A percentile compares a stretch with the other conserved stretches of the same genome.
phyloP scores from a whole-genome alignment of 2,329 filamentous ascomycete genomes.

The Chrysoporthe deuterocubensis region DNA sequence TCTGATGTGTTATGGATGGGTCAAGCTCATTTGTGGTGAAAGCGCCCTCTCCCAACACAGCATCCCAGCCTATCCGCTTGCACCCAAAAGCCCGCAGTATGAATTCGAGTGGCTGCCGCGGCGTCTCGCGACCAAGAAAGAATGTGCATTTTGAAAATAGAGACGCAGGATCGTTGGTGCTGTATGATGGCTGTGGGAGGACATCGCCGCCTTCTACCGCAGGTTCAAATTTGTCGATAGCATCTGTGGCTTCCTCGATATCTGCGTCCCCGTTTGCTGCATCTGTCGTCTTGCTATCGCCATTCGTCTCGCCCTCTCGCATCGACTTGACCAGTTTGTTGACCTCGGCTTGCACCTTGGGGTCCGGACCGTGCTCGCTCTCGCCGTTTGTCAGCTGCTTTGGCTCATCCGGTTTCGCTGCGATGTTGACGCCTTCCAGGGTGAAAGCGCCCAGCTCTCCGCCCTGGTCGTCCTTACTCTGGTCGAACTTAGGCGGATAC shows the following conservation, averaged over 20 bases:
- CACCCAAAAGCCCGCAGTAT: constrained; percentile 92
- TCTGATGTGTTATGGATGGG: constrained; percentile 90
- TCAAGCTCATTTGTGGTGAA: constrained; percentile 91
- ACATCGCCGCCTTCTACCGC: constrained; percentile 83
- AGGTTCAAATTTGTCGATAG: constrained; percentile 91
- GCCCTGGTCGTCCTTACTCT: constrained; percentile 82
- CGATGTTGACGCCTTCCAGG: constrained; percentile 73
- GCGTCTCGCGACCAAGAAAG: constrained; percentile 92
- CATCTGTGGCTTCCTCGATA: constrained; percentile 56
- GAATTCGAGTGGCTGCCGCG: constrained; percentile 88
- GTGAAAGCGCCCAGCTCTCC: constrained; percentile 91
- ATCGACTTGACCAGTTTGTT: constrained; percentile 72
- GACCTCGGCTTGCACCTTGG: constrained; percentile 67
- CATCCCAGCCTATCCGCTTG: constrained; percentile 94
- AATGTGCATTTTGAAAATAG: constrained; percentile 89
- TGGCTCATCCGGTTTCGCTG: constrained; percentile 57
- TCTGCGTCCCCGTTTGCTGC: constrained; percentile 49
- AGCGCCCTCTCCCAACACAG: constrained; percentile 85
- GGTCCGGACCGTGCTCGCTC: constrained; percentile 59
- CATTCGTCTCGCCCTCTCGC: constrained; percentile 52
- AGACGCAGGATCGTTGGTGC: constrained; percentile 68
- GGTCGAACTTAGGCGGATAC: constrained; percentile 94
- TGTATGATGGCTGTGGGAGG: constrained; percentile 75
- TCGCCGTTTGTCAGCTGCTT: constrained; percentile 57
- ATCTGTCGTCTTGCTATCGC: constrained; percentile 45